Base-by-base conservation (phyloP, 345 rosid species). In the Sonneratia alba region DNA sequence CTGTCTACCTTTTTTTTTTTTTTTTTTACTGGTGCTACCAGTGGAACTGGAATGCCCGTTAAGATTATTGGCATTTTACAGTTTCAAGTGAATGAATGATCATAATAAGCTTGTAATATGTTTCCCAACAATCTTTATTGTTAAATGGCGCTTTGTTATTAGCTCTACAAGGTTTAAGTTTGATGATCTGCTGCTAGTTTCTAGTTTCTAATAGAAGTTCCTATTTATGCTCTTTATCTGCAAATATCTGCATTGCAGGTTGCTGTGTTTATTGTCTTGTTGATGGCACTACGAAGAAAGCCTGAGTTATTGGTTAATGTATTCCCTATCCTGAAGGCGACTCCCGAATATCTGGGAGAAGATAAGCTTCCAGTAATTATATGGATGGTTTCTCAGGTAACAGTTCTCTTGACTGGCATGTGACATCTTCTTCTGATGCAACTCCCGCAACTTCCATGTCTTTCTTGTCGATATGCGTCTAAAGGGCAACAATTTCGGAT, bases 371-470 rank as follows among this genome's bases (percentile, higher is more conserved):
- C 86, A 2, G 77, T 87, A 70, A 77, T 78, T 49, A 82, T 81
- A 61, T 89, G 95, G 92, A 77, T 73, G 78, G 76, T 87, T 71
- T 77, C 85, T 42, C 92, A 87, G 90, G 95, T 89, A 73, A 32
- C 19, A 9, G 7, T 13, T 36, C 70, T 74, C 36, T 8, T 57
- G 45, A 22, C 3, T 68, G 49, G 22, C n/a, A 5, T 11, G 24
- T 40, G 70, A 19, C 18, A 38, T 43, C 53, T 42, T 37, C 68
- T 36, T 43, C 42, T 71, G 67, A 7, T 57, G 70, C 70, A 9
- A 62, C 67, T 65, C 53, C 70, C 34, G 36, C 36, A 22, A 43
- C 7, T 68, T 22, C 36, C 37, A 0, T 45, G 49, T 53, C 13
- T 12, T 55, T 5, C 13, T 24, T 18, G 12, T 47, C 51, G 12